Evolutionary conservation across 177 flowering plant species (phyloP), one percentile per base, ranked within the genome.

Genomic region (Telopea speciosissima): DNA sequence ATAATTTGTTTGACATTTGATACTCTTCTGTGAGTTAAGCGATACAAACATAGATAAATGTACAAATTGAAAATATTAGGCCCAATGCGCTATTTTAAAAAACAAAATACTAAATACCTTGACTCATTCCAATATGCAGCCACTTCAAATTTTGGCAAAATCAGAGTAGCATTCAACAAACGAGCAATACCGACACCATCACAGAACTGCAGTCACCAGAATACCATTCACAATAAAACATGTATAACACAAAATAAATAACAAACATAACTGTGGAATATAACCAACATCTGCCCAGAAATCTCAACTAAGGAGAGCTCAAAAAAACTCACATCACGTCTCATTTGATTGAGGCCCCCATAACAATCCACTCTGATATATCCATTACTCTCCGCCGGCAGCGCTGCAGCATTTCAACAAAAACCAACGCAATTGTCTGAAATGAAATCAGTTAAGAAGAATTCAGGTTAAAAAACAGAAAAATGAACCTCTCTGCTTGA

Each of bases 261-360:
- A 17, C 1, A 54, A 22, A 52, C 33, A 8, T 4, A 63, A 24
- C 63, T 45, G 49, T 58, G 54, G 10, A 17, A 24, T 28, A 12
- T 36, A 24, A 8, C 13, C 31, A 42, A 54, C 23, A 45, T 33
- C 8, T 22, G 40, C 23, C 49, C 8, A 24, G 31, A 44, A 44
- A 44, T 8, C 11, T 3, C 14, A 8, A 44, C 14, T 44, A 13
- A 9, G 49, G 49, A 44, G 68, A 63, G 49, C 24, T 9, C 0
- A 26, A 24, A 24, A 65, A 69, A 64, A 84, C 90, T 80, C 79
- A 95, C 99, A 79, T 95, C 97, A 70, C 99, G 84, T 77, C 97
- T 88, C 97, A 95, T 90, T 82, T 92, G 99, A 84, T 95, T 95
- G 84, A 95, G 97, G 59, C 99, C 99, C 61, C 99, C 97, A 84